Evolutionary conservation across 164 flowering plant genomes (phyloP).

Genomic region (Echeveria elegans): DNA sequence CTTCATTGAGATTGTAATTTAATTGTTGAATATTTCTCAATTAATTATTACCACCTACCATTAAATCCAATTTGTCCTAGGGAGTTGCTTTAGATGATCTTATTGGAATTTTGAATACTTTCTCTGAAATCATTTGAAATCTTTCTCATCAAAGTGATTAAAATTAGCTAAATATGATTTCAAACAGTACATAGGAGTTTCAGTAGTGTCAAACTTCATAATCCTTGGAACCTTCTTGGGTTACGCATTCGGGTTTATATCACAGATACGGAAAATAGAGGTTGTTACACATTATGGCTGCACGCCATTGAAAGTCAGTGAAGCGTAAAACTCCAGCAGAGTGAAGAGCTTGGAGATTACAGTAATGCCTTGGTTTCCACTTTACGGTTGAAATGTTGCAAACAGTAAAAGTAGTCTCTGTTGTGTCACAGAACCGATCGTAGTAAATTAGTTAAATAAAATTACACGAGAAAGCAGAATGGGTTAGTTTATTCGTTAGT

Average conservation of each 20-base stretch:
- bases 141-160: too few relatives aligned
- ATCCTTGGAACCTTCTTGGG: constrained; percentile 64
- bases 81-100: too few relatives aligned
- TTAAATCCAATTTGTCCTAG: too few relatives aligned
- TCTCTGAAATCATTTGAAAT: too few relatives aligned
- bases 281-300: constrained; percentile 22
- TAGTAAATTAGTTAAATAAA: neutral
- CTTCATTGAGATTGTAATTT: too few relatives aligned
- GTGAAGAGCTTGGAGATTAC: too few relatives aligned
- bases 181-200: too few relatives aligned
- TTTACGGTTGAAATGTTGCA: neutral
- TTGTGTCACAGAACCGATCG: neutral
- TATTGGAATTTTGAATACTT: too few relatives aligned
- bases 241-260: constrained; percentile 51
- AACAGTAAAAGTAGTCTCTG: neutral
- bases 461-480: neutral
- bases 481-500: neutral
- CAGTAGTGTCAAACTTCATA: constrained; percentile 47
- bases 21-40: too few relatives aligned
- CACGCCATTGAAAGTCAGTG: constrained; percentile 62
- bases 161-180: too few relatives aligned
- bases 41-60: too few relatives aligned
- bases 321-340: constrained; percentile 15
- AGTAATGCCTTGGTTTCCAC: neutral
- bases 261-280: constrained; percentile 39